Evolutionary conservation across 129 eudicot species (phyloP).

Genomic region (Calendula officinalis): DNA sequence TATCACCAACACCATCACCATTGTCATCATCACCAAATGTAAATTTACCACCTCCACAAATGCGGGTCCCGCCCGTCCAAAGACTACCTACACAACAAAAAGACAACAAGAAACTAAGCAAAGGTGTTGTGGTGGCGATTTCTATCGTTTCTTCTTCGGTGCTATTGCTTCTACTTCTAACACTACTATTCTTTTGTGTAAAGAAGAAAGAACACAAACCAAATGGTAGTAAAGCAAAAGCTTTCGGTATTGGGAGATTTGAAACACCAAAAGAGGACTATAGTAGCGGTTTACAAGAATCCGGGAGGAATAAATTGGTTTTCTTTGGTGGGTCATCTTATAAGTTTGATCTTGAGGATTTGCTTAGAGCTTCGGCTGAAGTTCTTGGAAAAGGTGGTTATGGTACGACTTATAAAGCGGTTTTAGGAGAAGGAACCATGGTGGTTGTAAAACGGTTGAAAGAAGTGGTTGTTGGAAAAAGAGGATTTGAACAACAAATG

Average conservation of each 20-base stretch:
- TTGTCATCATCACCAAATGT: constrained; percentile 25
- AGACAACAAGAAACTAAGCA: constrained; percentile 43
- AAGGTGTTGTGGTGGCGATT: constrained; percentile 53
- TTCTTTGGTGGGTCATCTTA: constrained; percentile 54
- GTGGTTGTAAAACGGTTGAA: constrained; percentile 84
- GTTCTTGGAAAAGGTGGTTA: constrained; percentile 87
- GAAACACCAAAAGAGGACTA: constrained; percentile 65
- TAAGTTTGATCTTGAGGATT: constrained; percentile 83
- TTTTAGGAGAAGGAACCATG: constrained; percentile 70
- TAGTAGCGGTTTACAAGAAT: constrained; percentile 66
- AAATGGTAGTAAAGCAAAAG: constrained; percentile 38
- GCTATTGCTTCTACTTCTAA: constrained; percentile 35
- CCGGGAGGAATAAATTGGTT: constrained; percentile 64
- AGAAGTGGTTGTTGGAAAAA: constrained; percentile 67
- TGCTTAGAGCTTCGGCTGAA: constrained; percentile 94
- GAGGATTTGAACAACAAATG: constrained; percentile 93
- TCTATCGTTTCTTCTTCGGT: constrained; percentile 49
- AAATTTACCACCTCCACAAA: constrained; percentile 42
- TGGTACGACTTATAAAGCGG: constrained; percentile 87
- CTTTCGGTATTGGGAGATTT: constrained; percentile 36
- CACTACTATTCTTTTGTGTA: constrained; percentile 32
- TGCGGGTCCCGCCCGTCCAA: constrained; percentile 35
- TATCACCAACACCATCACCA: constrained; percentile 26
- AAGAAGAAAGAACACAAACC: constrained; percentile 40
- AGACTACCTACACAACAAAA: constrained; percentile 32